phyloP scores from a whole-genome alignment of 352 stramenopile species.

The Globisporangium orthogonon region DNA sequence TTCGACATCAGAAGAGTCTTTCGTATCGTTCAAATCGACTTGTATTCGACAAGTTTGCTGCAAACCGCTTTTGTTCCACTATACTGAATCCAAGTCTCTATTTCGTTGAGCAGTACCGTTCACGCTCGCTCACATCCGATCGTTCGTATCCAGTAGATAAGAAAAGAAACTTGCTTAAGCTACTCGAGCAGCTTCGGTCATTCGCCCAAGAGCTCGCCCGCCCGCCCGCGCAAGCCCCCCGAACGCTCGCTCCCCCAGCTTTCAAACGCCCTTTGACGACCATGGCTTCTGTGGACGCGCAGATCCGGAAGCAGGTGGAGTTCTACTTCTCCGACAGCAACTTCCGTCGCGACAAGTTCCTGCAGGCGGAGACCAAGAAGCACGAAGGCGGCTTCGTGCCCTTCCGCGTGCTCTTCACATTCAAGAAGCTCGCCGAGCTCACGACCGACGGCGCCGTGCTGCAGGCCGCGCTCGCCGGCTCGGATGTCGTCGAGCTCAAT shows the following conservation, averaged over 20 bases:
- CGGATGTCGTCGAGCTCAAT: constrained; percentile 77
- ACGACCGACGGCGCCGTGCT: constrained; percentile 70
- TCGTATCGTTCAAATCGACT: background rate
- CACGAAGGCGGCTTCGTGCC: constrained; percentile 77
- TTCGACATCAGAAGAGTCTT: background rate
- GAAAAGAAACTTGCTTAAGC: background rate
- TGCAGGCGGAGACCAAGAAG: constrained; percentile 83
- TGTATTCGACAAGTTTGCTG: background rate
- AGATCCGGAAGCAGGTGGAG: constrained; percentile 90
- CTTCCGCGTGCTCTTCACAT: constrained; percentile 85
- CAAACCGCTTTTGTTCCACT: background rate
- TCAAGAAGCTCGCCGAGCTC: constrained; percentile 88
- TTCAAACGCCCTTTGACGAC: constrained; percentile 1
- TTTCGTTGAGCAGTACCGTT: constrained; percentile 15
- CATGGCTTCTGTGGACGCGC: constrained; percentile 56
- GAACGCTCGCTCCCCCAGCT: background rate
- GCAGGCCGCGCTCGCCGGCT: constrained; percentile 59
- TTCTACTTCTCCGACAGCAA: constrained; percentile 93
- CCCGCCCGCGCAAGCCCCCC: too few relatives aligned
- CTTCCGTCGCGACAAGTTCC: constrained; percentile 88
- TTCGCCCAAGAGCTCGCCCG: background rate
- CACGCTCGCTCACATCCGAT: background rate
- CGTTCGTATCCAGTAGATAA: constrained; percentile 10
- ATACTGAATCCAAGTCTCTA: background rate
- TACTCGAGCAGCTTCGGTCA: background rate